phyloP scores from a whole-genome alignment of 2,329 filamentous ascomycete species.

The Zymoseptoria brevis region DNA sequence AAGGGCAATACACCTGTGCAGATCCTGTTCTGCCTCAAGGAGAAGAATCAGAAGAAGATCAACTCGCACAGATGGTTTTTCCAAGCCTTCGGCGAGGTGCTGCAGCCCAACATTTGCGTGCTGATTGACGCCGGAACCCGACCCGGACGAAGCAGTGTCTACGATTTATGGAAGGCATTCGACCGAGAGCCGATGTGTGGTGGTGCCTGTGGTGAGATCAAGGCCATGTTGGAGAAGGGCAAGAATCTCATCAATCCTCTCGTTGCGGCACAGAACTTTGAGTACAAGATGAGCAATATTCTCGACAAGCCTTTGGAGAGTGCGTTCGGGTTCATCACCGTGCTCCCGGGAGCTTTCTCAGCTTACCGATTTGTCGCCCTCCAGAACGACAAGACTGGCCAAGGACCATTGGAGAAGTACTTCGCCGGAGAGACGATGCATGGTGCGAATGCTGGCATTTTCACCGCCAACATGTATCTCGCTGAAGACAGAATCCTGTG shows the following conservation, averaged over 20 bases:
- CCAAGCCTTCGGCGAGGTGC: slow-evolving; percentile 83
- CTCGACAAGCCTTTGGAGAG: slow-evolving; percentile 96
- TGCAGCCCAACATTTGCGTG: slow-evolving; percentile 95
- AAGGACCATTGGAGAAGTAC: slow-evolving; percentile 91
- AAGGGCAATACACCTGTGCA: slow-evolving; percentile 83
- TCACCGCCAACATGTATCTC: slow-evolving; percentile 98
- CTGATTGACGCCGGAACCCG: slow-evolving; percentile 93
- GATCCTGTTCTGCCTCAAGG: slow-evolving; percentile 95
- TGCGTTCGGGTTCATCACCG: slow-evolving; percentile 94
- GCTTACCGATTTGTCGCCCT: slow-evolving; percentile 91
- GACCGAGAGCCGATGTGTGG: slow-evolving; percentile 96
- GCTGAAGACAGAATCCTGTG: slow-evolving; percentile 98
- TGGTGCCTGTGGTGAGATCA: slow-evolving; percentile 96
- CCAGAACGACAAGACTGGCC: slow-evolving; percentile 91
- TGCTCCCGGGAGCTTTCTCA: slow-evolving; percentile 95
- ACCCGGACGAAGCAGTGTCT: slow-evolving; percentile 88
- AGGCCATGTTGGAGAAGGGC: slow-evolving; percentile 86
- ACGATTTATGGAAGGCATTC: slow-evolving; percentile 97
- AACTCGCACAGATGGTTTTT: slow-evolving; percentile 99
- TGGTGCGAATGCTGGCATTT: slow-evolving; percentile 84
- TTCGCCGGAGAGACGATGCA: slow-evolving; percentile 96
- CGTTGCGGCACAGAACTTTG: slow-evolving; percentile 94
- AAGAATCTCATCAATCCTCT: slow-evolving; percentile 88
- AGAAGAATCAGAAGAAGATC: slow-evolving; percentile 99
- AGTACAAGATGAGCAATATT: slow-evolving; percentile 99